Evolutionary conservation across 2,329 filamentous ascomycete genomes (phyloP).

Genomic region (Coniochaeta sp.): DNA sequence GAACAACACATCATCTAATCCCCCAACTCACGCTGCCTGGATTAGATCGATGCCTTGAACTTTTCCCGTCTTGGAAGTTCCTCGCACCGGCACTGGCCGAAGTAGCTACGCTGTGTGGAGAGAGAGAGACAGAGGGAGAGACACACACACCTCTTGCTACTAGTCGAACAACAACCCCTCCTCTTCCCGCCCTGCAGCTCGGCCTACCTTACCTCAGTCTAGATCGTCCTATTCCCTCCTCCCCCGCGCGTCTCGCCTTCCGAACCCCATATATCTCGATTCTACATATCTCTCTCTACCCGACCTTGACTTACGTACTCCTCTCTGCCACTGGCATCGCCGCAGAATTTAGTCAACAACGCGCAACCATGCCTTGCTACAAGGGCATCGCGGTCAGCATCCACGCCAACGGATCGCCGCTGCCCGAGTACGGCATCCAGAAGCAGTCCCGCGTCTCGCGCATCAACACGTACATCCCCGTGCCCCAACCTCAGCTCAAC

Average conservation of each 20-base stretch:
- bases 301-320: neutral
- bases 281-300: neutral
- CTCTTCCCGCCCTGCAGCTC: neutral
- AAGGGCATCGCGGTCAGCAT: conserved; percentile 98
- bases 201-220: neutral
- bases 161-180: neutral
- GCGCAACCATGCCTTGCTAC: conserved; percentile 77
- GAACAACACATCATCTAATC: too few relatives aligned
- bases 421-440: conserved; percentile 90
- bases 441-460: conserved; percentile 85
- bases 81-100: neutral
- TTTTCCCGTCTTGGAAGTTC: too few relatives aligned
- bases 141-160: neutral
- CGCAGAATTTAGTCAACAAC: neutral
- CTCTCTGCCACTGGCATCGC: neutral
- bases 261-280: neutral
- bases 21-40: too few relatives aligned
- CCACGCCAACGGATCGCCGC: conserved; percentile 71
- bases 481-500: conserved; percentile 76
- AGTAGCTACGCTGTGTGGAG: neutral
- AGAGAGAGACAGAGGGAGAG: neutral
- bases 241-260: neutral
- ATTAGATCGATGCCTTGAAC: too few relatives aligned
- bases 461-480: conserved; percentile 95
- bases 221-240: neutral